Evolutionary conservation across 169 alveolate genomes (phyloP).

Genomic region (Plasmodium cynomolgi): DNA sequence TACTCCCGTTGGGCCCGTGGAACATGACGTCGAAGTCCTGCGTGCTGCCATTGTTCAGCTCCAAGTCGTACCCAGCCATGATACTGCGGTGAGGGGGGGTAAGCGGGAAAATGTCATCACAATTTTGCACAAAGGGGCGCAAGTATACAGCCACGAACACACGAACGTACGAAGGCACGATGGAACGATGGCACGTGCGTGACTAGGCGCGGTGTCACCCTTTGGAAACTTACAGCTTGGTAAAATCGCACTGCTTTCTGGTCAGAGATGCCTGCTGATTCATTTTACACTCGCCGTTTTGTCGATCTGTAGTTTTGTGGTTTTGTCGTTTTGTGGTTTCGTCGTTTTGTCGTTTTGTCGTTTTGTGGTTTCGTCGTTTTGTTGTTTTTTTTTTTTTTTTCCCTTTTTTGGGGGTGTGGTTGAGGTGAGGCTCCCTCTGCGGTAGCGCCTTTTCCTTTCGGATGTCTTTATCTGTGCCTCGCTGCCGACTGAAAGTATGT

Average conservation of each 20-base stretch:
- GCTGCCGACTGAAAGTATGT: background rate
- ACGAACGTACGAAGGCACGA: background rate
- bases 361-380: no score
- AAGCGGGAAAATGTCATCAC: background rate
- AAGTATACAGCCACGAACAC: background rate
- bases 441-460: background rate
- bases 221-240: conserved; percentile 83
- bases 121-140: background rate
- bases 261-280: conserved; percentile 67
- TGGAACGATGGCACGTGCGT: no score
- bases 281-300: background rate
- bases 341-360: background rate
- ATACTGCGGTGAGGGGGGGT: conserved; percentile 56
- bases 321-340: background rate
- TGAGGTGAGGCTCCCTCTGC: background rate
- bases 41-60: conserved; percentile 84
- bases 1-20: conserved; percentile 87
- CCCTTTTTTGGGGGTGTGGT: background rate
- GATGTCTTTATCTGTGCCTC: conserved; percentile 12
- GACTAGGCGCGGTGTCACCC: background rate
- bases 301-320: no score
- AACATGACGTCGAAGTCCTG: conserved; percentile 86
- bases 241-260: conserved; percentile 85
- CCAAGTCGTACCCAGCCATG: conserved; percentile 88
- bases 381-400: background rate